A percentile compares a stretch with the other conserved stretches of the same genome.
Conservation (phyloP, 2,329 filamentous ascomycete genomes). For the Colletotrichum acutatum region DNA sequence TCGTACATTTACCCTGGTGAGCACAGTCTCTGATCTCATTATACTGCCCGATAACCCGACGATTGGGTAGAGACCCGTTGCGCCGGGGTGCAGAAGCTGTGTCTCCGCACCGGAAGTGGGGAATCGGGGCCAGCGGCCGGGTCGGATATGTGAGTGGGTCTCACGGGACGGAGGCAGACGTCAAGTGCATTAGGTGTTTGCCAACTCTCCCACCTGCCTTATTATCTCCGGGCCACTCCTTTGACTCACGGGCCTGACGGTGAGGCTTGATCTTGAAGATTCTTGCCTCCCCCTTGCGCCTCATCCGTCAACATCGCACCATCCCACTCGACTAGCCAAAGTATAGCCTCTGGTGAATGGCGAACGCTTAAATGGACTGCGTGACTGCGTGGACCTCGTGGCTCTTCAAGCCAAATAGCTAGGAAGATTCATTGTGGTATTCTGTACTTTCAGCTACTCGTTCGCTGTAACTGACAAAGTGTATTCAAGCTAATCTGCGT, state of each 20-base stretch:
- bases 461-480: neutral
- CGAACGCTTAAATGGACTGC: neutral
- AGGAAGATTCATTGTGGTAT: neutral
- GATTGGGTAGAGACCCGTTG: neutral
- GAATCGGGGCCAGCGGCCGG: neutral
- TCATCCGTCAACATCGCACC: neutral
- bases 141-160: constrained; percentile 5
- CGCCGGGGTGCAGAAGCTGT: neutral
- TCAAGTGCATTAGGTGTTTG: neutral
- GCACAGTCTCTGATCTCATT: neutral
- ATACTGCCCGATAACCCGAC: neutral
- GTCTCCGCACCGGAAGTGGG: constrained; percentile 1
- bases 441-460: neutral
- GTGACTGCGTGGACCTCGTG: neutral
- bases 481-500: neutral
- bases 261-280: neutral
- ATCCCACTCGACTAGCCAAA: neutral
- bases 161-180: constrained; percentile 8
- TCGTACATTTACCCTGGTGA: neutral
- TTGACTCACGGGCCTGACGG: neutral
- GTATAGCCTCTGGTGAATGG: neutral
- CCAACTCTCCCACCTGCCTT: neutral
- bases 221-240: no score
- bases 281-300: neutral
- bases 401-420: neutral